phyloP scores from a whole-genome alignment of 2,329 filamentous ascomycete species.

The Botrytis medusae region DNA sequence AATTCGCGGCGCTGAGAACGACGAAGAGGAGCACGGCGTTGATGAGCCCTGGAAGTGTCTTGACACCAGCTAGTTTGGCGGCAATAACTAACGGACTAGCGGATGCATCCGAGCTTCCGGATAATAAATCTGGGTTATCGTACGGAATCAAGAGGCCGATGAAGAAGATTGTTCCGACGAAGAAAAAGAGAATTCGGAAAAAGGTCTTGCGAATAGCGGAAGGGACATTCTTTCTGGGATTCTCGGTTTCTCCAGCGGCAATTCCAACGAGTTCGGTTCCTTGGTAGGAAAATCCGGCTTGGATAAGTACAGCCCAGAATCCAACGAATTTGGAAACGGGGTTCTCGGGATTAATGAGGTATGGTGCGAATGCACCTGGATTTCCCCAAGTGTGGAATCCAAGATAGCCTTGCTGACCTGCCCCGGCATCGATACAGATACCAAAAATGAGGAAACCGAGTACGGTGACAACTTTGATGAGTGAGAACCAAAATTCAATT shows the following conservation, averaged over 20 bases:
- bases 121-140: conserved; percentile 47
- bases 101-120: conserved; percentile 54
- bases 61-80: conserved; percentile 57
- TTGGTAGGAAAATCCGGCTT: conserved; percentile 54
- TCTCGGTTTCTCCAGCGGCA: conserved; percentile 64
- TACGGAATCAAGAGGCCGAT: conserved; percentile 62
- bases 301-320: conserved; percentile 62
- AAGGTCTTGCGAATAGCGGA: conserved; percentile 65
- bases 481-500: conserved; percentile 75
- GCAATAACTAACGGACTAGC: conserved; percentile 59
- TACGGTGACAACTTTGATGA: conserved; percentile 74
- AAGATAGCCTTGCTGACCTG: conserved; percentile 57
- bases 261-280: conserved; percentile 66
- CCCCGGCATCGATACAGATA: conserved; percentile 73
- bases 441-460: conserved; percentile 74
- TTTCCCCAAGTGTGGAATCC: conserved; percentile 59
- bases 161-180: conserved; percentile 52
- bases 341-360: conserved; percentile 51
- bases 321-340: conserved; percentile 54
- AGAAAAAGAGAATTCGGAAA: conserved; percentile 53
- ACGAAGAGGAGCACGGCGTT: conserved; percentile 62
- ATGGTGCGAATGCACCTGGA: conserved; percentile 62
- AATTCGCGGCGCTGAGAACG: conserved; percentile 58
- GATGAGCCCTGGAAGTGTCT: conserved; percentile 56
- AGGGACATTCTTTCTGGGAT: conserved; percentile 60